phyloP scores from a whole-genome alignment of 2,329 filamentous ascomycete genomes.

The Penicillium sp. region DNA sequence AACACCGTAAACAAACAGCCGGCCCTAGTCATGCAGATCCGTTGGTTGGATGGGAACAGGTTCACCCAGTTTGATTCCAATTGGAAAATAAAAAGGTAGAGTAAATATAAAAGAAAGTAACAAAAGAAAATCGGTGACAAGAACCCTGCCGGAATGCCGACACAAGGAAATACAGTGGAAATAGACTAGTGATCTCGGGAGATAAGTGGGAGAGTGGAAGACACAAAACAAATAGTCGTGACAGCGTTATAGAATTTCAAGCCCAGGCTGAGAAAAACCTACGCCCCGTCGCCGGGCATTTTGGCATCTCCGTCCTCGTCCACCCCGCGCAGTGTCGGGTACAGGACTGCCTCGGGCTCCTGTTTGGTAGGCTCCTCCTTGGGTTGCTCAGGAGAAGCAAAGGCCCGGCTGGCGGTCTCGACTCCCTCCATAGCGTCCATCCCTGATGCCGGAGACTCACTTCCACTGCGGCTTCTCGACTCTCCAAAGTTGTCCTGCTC shows the following conservation, averaged over 20 bases:
- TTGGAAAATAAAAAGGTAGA: not conserved
- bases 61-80: not conserved
- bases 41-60: not conserved
- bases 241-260: slow-evolving; percentile 17
- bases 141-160: not conserved
- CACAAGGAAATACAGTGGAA: slow-evolving; percentile 1
- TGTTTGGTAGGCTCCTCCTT: slow-evolving; percentile 28
- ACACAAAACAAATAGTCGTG: slow-evolving; percentile 16
- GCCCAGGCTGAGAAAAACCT: slow-evolving; percentile 1
- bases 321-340: slow-evolving; percentile 32
- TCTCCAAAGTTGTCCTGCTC: slow-evolving; percentile 51
- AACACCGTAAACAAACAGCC: slow-evolving; percentile 21
- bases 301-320: slow-evolving; percentile 39
- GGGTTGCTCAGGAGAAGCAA: slow-evolving; percentile 48
- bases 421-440: slow-evolving; percentile 30
- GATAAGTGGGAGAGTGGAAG: slow-evolving; percentile 6
- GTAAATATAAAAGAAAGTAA: not conserved
- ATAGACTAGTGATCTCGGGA: slow-evolving; percentile 1
- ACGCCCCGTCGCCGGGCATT: slow-evolving; percentile 31
- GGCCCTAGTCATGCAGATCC: slow-evolving; percentile 18
- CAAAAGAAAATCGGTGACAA: not conserved
- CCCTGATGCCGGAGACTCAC: slow-evolving; percentile 20
- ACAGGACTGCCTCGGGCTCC: slow-evolving; percentile 29
- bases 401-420: slow-evolving; percentile 36
- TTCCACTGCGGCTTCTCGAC: slow-evolving; percentile 13